These are phyloP conservation scores for Mortierella sp. DNA, from an alignment of 371 early-diverging fungal genomes.

Conservation along the genomic window DNA sequence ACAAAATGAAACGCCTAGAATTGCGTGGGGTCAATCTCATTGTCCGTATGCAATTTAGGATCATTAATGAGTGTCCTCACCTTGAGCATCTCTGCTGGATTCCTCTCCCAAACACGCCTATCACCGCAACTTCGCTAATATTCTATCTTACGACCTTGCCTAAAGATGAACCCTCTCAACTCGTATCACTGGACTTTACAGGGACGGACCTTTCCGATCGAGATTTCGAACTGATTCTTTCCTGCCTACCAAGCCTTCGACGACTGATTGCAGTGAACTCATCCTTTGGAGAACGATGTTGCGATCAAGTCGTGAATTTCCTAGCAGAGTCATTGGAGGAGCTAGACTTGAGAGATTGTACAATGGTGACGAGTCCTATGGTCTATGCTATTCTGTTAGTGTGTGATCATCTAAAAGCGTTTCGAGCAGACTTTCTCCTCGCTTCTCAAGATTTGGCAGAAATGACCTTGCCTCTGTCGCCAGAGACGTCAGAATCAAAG, in stretches of 20 bases:
- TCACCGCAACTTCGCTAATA: neutral
- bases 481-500: neutral
- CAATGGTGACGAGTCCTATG: slow-evolving; percentile 4
- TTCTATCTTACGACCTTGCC: slow-evolving; percentile 9
- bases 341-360: slow-evolving; percentile 15
- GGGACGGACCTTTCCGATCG: slow-evolving; percentile 4
- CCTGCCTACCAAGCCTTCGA: neutral
- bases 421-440: slow-evolving; percentile 11
- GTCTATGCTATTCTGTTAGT: slow-evolving; percentile 13
- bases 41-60: neutral
- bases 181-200: slow-evolving; percentile 11
- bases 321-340: slow-evolving; percentile 18
- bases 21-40: neutral
- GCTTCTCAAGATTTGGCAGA: neutral
- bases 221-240: slow-evolving; percentile 1
- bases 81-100: slow-evolving; percentile 20
- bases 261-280: slow-evolving; percentile 13
- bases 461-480: too few species aligned
- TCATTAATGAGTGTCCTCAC: slow-evolving; percentile 16
- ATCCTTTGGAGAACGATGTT: slow-evolving; percentile 10
- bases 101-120: neutral
- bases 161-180: neutral
- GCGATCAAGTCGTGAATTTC: slow-evolving; percentile 2
- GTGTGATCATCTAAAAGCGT: slow-evolving; percentile 3
- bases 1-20: slow-evolving; percentile 3